A percentile compares a stretch with the other conserved stretches of the same genome.
These are phyloP conservation scores for Quercus cerris DNA, from an alignment of 306 rosid genomes.

Conservation along the genomic window DNA sequence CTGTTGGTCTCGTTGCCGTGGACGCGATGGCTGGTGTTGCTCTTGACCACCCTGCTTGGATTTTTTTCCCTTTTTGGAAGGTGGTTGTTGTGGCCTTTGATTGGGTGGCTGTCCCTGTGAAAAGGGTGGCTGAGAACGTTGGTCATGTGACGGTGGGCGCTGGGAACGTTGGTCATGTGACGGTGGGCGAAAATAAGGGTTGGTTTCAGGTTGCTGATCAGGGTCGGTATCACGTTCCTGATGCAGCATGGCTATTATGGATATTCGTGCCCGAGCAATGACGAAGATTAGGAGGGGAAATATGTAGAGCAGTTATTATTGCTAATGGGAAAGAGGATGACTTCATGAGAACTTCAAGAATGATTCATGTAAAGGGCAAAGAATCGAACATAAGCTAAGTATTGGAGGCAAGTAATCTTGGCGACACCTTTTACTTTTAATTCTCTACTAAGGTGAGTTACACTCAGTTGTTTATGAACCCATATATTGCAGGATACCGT, in stretches of 20 bases:
- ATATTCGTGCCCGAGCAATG: constrained; percentile 14
- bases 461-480: background rate
- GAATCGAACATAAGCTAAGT: constrained; percentile 56
- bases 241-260: constrained; percentile 47
- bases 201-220: constrained; percentile 41
- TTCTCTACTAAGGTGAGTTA: background rate
- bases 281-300: constrained; percentile 10
- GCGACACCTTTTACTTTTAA: background rate
- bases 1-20: background rate
- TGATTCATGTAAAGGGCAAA: constrained; percentile 66
- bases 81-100: constrained; percentile 9
- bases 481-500: background rate
- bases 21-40: background rate
- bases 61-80: background rate
- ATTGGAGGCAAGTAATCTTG: constrained; percentile 49
- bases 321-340: constrained; percentile 55
- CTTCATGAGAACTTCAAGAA: constrained; percentile 83
- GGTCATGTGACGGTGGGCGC: constrained; percentile 28
- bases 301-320: constrained; percentile 24
- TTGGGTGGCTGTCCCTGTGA: background rate
- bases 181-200: constrained; percentile 65
- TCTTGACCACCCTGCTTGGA: background rate
- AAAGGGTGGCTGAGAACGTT: background rate
- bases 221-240: background rate
- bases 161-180: constrained; percentile 2